Percentiles rank a stretch among this genome's conserved stretches.
These are phyloP conservation scores for Daldinia eschscholtzii DNA, from an alignment of 2,329 filamentous ascomycete genomes.

Conservation along the genomic window DNA sequence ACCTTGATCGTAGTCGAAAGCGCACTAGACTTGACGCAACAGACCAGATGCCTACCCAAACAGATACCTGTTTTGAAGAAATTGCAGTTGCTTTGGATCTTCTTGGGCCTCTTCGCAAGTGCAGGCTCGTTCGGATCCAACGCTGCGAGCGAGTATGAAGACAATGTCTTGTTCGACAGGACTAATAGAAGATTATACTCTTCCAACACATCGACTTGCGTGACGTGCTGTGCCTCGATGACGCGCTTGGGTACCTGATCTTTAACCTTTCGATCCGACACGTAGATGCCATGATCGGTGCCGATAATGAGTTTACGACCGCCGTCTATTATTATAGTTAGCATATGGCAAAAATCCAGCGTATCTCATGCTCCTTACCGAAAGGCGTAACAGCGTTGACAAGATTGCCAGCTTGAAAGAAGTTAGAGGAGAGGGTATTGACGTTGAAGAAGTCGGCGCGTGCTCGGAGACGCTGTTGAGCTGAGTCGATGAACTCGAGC, in stretches of 20 bases:
- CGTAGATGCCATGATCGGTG: conserved; percentile 92
- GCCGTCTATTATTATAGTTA: conserved; percentile 73
- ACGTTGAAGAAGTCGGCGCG: conserved; percentile 93
- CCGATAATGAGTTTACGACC: conserved; percentile 94
- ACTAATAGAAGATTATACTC: conserved; percentile 94
- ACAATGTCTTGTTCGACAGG: conserved; percentile 90
- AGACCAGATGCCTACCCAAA: conserved; percentile 92
- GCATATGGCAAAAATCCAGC: conserved; percentile 4
- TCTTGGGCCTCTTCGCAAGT: conserved; percentile 87
- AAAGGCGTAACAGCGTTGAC: conserved; percentile 96
- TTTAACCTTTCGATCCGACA: conserved; percentile 90
- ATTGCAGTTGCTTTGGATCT: conserved; percentile 96
- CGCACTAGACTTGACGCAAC: conserved; percentile 93
- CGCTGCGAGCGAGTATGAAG: conserved; percentile 88
- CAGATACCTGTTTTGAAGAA: conserved; percentile 99
- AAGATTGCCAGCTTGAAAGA: conserved; percentile 76
- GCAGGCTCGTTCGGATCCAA: conserved; percentile 86
- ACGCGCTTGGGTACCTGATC: conserved; percentile 85
- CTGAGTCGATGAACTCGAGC: conserved; percentile 93
- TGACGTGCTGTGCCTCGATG: conserved; percentile 87
- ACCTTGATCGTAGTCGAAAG: conserved; percentile 98
- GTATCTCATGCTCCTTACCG: conserved; percentile 66
- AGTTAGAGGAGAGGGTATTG: conserved; percentile 69
- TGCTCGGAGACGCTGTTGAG: conserved; percentile 87
- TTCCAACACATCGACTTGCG: conserved; percentile 95